Percentiles rank a stretch among this genome's conserved stretches.
phyloP scores from a whole-genome alignment of 2,329 filamentous ascomycete species.

The Sporothrix brunneoviolacea region DNA sequence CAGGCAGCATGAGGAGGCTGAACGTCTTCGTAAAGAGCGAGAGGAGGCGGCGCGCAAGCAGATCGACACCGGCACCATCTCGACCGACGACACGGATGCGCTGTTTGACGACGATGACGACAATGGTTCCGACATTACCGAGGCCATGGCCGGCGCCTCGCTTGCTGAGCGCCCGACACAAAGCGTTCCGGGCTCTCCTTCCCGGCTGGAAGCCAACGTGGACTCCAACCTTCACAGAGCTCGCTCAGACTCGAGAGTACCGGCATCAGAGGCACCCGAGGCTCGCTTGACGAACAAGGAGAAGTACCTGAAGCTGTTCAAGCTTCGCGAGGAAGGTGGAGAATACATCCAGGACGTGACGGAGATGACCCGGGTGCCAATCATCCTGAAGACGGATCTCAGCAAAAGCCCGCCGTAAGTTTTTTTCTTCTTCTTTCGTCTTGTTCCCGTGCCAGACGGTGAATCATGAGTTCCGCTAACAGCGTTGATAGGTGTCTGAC shows the following conservation, averaged over 20 bases:
- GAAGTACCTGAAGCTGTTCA: conserved; percentile 88
- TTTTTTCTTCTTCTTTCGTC: neutral
- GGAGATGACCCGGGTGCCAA: conserved; percentile 95
- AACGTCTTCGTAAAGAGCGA: conserved; percentile 73
- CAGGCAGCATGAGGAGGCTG: conserved; percentile 74
- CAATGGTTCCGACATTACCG: conserved; percentile 79
- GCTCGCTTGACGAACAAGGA: conserved; percentile 84
- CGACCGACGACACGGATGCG: conserved; percentile 88
- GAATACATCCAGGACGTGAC: conserved; percentile 97
- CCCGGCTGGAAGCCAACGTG: conserved; percentile 62
- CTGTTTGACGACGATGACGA: conserved; percentile 92
- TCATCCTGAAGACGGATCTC: conserved; percentile 96
- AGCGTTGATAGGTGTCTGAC: conserved; percentile 61
- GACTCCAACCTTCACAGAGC: conserved; percentile 72
- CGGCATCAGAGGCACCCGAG: conserved; percentile 67
- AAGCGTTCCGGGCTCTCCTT: conserved; percentile 88
- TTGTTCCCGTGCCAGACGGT: neutral
- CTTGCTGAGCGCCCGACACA: conserved; percentile 84
- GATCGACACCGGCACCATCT: conserved; percentile 90
- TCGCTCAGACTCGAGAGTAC: conserved; percentile 88
- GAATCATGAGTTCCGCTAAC: conserved; percentile 26
- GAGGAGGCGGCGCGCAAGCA: conserved; percentile 89
- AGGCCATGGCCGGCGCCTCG: conserved; percentile 85
- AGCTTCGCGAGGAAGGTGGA: conserved; percentile 82
- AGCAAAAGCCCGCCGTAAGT: conserved; percentile 99